phyloP scores from a whole-genome alignment of 106 monocot species.

The Vanilla planifolia region DNA sequence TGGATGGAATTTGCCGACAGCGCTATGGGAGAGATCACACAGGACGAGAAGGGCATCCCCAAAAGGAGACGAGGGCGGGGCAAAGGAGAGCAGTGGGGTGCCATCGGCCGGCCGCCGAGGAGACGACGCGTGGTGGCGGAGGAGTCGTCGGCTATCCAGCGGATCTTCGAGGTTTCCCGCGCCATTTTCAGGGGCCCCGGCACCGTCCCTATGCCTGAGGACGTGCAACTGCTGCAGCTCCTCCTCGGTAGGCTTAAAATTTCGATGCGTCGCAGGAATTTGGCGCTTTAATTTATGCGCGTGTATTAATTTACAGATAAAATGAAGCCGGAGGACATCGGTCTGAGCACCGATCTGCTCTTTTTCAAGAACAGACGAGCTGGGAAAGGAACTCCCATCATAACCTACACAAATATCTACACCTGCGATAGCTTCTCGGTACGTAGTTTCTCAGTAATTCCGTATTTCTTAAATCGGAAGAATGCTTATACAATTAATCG shows the following conservation, averaged over 20 bases:
- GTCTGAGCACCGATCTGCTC: constrained; percentile 53
- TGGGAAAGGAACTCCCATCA: constrained; percentile 31
- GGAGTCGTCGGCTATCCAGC: constrained; percentile 34
- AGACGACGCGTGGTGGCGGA: constrained; percentile 27
- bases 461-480: neutral
- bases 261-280: too few relatives aligned
- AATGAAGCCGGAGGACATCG: constrained; percentile 76
- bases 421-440: constrained; percentile 77
- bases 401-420: constrained; percentile 55
- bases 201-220: constrained; percentile 46
- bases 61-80: constrained; percentile 15
- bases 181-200: constrained; percentile 61
- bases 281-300: neutral
- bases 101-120: constrained; percentile 6
- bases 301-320: constrained; percentile 61
- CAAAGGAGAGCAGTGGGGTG: too few relatives aligned
- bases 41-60: constrained; percentile 2
- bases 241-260: constrained; percentile 82
- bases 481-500: neutral
- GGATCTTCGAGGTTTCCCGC: constrained; percentile 50
- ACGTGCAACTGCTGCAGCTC: constrained; percentile 36
- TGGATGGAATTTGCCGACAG: too few relatives aligned
- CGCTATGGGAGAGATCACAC: too few relatives aligned
- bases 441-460: constrained; percentile 8
- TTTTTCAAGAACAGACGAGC: constrained; percentile 45